Percentiles rank a stretch among this genome's conserved stretches.
Conservation (phyloP, 2,329 filamentous ascomycete species). For the Lachnellula subtilissima region DNA sequence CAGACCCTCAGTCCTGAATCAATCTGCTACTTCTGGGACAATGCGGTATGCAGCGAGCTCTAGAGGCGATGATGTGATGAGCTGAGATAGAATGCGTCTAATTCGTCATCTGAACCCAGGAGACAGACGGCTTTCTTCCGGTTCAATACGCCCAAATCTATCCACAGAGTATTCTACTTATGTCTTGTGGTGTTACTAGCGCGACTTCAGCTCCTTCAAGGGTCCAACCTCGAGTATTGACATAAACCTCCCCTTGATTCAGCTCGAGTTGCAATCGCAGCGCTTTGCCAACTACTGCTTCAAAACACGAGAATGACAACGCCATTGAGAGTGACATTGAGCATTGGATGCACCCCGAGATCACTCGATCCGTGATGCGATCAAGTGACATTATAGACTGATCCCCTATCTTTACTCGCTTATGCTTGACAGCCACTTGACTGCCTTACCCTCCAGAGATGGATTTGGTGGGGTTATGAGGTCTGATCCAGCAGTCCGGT, state of each 20-base stretch:
- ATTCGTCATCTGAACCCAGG: slow-evolving; percentile 67
- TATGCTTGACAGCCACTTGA: slow-evolving; percentile 55
- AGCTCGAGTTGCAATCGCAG: slow-evolving; percentile 63
- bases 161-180: slow-evolving; percentile 2
- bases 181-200: slow-evolving; percentile 52
- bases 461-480: slow-evolving; percentile 72
- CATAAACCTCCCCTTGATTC: slow-evolving; percentile 67
- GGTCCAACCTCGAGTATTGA: slow-evolving; percentile 68
- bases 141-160: slow-evolving; percentile 27
- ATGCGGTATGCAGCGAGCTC: slow-evolving; percentile 66
- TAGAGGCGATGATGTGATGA: slow-evolving; percentile 72
- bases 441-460: slow-evolving; percentile 62
- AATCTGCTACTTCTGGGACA: slow-evolving; percentile 66
- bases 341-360: slow-evolving; percentile 71
- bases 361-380: slow-evolving; percentile 58
- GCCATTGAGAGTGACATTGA: slow-evolving; percentile 68
- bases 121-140: slow-evolving; percentile 60
- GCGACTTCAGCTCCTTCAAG: slow-evolving; percentile 73
- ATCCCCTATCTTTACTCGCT: slow-evolving; percentile 68
- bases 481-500: slow-evolving; percentile 62
- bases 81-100: slow-evolving; percentile 67
- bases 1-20: slow-evolving; percentile 64
- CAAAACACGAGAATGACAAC: slow-evolving; percentile 65
- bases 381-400: slow-evolving; percentile 66
- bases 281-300: slow-evolving; percentile 76